Evolutionary conservation across 345 rosid species (phyloP).

Genomic region (Syzygium aqueum): DNA sequence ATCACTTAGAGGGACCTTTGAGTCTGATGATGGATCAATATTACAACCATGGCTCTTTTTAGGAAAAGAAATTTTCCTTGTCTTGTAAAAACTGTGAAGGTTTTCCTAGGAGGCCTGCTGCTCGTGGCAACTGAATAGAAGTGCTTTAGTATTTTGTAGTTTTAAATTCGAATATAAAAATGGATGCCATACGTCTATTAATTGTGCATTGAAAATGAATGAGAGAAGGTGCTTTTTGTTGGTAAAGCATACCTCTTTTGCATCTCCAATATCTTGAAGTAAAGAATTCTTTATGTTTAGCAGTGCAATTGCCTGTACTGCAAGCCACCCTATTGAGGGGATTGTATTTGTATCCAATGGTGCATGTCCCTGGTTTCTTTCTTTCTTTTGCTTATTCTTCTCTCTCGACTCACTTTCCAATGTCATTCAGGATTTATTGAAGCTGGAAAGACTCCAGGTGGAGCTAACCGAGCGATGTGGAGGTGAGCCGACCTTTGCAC

Average conservation of each 20-base stretch:
- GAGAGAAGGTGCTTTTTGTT: neutral
- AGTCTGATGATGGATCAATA: neutral
- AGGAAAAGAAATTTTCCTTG: neutral
- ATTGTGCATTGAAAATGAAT: neutral
- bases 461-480: constrained; percentile 68
- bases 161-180: neutral
- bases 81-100: neutral
- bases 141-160: neutral
- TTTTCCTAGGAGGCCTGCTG: neutral
- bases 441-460: constrained; percentile 70
- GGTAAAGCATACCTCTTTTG: neutral
- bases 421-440: constrained; percentile 56
- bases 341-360: neutral
- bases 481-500: constrained; percentile 61
- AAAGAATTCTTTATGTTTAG: neutral
- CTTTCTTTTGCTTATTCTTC: neutral
- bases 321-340: neutral
- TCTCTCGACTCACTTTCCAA: neutral
- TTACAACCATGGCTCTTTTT: neutral
- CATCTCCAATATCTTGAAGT: neutral
- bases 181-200: neutral
- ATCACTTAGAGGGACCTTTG: neutral
- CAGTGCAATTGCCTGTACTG: neutral
- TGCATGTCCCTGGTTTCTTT: neutral
- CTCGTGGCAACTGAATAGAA: neutral